Evolutionary conservation across 2,329 filamentous ascomycete genomes (phyloP), one percentile per base, ranked within the genome.

Genomic region (Ophiosphaerella narmari): DNA sequence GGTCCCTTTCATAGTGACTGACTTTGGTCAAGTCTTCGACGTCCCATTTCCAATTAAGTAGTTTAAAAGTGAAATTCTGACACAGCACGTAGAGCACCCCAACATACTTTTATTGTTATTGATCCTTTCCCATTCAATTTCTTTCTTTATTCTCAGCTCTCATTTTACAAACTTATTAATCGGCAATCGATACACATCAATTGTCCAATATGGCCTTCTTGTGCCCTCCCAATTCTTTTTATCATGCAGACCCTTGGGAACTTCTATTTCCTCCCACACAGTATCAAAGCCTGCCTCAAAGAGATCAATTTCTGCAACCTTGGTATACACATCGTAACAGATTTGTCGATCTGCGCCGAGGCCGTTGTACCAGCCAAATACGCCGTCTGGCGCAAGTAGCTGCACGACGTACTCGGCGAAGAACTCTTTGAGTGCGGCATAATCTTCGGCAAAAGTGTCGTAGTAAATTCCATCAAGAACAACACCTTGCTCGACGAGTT

Each of bases 401-500:
- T 65, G 62, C 44, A 71, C 59, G 4, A 74, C 70, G 31, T 73
- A 71, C 38, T 73, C 69, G 4, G 65, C 56, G 43, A 73, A 73
- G 48, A 73, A 74, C 47, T 72, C 69, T 52, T 65, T 71, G 11
- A 73, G 57, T n/a, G 69, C 69, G 5, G 52, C 57, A 46, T 74
- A 74, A 45, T 72, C 67, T 48, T 74, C 71, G 2, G 70, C 70
- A 43, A 73, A 74, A 2, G 71, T 74, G 44, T 74, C 71, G 48
- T 72, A 74, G 61, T 74, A 74, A 26, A 74, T 90, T 24, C 88
- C 90, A 68, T 96, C 90, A 66, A 93, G 92, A 11, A 85, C 77
- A 63, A 88, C 82, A 8, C 88, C 88, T 35, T 84, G 76, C 51
- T 84, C 82, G 1, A 93, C 75, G 7, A 96, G 77, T 43, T 78